Evolutionary conservation across 116 monocot species (phyloP).

Genomic region (Cymodocea nodosa): DNA sequence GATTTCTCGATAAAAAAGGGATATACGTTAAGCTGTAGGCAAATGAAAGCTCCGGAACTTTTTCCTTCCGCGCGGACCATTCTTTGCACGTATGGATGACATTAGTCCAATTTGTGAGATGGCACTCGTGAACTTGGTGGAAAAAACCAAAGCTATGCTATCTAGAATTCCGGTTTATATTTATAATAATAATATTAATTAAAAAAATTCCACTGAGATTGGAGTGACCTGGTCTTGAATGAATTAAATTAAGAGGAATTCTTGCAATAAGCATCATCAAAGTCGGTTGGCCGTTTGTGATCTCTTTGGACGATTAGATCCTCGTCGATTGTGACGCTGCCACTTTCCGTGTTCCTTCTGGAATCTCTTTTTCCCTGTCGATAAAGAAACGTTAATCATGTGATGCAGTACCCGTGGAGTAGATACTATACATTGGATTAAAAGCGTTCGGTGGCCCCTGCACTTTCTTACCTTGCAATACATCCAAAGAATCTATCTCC

Average conservation of each 20-base stretch:
- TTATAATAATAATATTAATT: no score
- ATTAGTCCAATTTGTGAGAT: neutral
- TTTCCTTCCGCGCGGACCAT: neutral
- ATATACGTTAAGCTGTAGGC: constrained; percentile 46
- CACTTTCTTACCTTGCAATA: constrained; percentile 1
- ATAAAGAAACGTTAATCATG: neutral
- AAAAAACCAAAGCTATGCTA: no score
- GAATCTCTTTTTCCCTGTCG: neutral
- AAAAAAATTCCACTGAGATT: no score
- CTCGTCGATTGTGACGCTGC: neutral
- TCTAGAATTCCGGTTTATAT: no score
- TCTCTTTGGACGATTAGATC: neutral
- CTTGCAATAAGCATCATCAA: no score
- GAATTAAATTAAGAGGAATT: no score
- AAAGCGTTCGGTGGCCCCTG: no score
- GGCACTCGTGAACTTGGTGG: no score
- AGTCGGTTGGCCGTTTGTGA: neutral
- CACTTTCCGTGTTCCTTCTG: neutral
- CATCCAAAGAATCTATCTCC: constrained; percentile 2
- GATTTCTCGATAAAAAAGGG: constrained; percentile 65
- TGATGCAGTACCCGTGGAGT: neutral
- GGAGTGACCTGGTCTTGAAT: no score
- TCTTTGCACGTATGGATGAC: neutral
- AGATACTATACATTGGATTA: neutral
- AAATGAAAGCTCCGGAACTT: neutral